A percentile compares a stretch with the other conserved stretches of the same genome.
Evolutionary conservation across 208 protist species (phyloP).

Genomic region (Naegleria fowleri): DNA sequence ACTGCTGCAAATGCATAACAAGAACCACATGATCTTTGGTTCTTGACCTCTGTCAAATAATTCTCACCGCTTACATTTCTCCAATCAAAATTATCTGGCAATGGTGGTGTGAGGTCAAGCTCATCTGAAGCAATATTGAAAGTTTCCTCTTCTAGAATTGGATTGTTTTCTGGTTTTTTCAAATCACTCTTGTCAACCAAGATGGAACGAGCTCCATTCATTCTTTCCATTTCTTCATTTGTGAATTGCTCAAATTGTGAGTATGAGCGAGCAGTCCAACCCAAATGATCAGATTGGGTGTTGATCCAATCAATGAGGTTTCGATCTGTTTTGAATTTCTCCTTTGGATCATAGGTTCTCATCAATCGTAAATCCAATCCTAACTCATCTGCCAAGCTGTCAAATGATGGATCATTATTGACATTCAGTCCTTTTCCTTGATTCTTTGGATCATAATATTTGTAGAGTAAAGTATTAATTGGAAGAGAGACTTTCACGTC

Average conservation of each 20-base stretch:
- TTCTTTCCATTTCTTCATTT: neutral
- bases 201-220: neutral
- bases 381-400: neutral
- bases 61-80: neutral
- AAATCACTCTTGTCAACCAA: neutral
- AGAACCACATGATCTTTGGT: neutral
- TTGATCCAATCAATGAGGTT: neutral
- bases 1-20: constrained; percentile 17
- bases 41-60: neutral
- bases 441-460: constrained; percentile 12
- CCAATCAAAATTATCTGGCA: constrained; percentile 17
- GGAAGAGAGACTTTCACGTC: neutral
- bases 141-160: neutral
- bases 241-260: neutral
- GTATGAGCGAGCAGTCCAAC: neutral
- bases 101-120: neutral
- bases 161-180: neutral
- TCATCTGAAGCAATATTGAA: neutral
- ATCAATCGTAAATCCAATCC: neutral
- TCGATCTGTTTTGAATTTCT: neutral
- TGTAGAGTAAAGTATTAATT: neutral
- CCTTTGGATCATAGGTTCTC: neutral
- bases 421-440: neutral
- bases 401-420: neutral
- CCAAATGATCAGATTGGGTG: neutral